Conservation (phyloP, 345 rosid species). For the Ceriops decandra region DNA sequence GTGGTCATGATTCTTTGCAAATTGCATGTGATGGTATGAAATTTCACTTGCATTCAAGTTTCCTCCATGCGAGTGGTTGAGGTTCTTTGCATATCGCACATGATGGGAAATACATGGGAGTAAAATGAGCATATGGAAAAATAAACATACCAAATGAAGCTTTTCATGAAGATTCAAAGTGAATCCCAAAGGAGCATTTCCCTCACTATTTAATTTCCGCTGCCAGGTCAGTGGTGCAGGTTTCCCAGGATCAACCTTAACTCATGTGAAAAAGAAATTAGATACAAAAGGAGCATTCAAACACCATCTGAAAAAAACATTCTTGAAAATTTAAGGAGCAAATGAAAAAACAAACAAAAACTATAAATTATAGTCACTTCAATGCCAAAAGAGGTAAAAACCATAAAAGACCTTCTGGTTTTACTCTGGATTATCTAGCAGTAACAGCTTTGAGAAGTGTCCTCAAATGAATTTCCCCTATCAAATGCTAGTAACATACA, state of each 20-base stretch:
- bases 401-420: too few relatives aligned
- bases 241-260: slow-evolving; percentile 29
- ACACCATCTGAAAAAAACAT: neutral
- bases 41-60: too few relatives aligned
- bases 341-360: neutral
- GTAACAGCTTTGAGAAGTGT: too few relatives aligned
- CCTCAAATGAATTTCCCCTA: neutral
- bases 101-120: neutral
- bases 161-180: slow-evolving; percentile 23
- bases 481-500: neutral
- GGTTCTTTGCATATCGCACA: neutral
- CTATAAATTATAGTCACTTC: neutral
- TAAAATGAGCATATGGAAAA: neutral
- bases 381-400: too few relatives aligned
- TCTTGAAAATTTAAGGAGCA: neutral
- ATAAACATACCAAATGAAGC: slow-evolving; percentile 17
- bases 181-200: slow-evolving; percentile 10
- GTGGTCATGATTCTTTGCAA: too few relatives aligned
- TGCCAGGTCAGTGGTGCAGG: slow-evolving; percentile 37
- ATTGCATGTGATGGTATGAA: too few relatives aligned
- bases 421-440: too few relatives aligned
- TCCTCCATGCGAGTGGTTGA: neutral
- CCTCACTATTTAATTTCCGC: slow-evolving; percentile 18
- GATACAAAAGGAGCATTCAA: slow-evolving; percentile 6
- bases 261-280: neutral